Evolutionary conservation across 345 rosid genomes (phyloP), one percentile per base, ranked within the genome.

Genomic region (Salix udensis): DNA sequence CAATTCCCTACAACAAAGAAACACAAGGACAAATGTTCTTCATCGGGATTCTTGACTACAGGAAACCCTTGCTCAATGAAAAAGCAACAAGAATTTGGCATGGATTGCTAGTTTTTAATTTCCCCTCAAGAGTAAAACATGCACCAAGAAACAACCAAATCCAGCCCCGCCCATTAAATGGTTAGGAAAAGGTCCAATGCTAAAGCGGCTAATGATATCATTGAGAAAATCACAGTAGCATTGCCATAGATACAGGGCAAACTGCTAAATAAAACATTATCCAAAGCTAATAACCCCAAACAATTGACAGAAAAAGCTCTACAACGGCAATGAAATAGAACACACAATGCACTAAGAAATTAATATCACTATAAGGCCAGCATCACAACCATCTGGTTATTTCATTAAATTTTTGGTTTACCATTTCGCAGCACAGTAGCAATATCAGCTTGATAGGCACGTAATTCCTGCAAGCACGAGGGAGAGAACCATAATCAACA

Each of bases 361-460:
- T 58, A 46, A 71, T 46, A 68, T 74, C 37, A 21, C 34, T 44
- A 70, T 18, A 61, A 64, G 40, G 72, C 28, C 39, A 58, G 37
- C 34, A 50, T 65, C 11, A 61, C 8, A 79, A 65, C 36, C 40
- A 72, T 73, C 65, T 40, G n/a, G 42, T 28, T 73, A 21, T 23
- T 31, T 53, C 19, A 19, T 66, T 58, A 21, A 31, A 28, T 26
- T 53, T 64, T 80, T 67, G 36, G 37, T 67, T 82, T 91, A 94
- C 99, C 99, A 91, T 93, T 93, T 81, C 99, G 91, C 71, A 91
- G 82, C 72, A 96, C 95, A 55, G 96, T 96, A 2, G 99, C 99
- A 79, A 84, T 88, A 83, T 96, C 97, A 84, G 99, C 99, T 90
- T 96, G 99, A 82, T 96, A 96, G 72, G 99, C 99, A 65, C 98